Base-by-base conservation (phyloP, 2,329 filamentous ascomycete species). In the Colletotrichum abscissum region DNA sequence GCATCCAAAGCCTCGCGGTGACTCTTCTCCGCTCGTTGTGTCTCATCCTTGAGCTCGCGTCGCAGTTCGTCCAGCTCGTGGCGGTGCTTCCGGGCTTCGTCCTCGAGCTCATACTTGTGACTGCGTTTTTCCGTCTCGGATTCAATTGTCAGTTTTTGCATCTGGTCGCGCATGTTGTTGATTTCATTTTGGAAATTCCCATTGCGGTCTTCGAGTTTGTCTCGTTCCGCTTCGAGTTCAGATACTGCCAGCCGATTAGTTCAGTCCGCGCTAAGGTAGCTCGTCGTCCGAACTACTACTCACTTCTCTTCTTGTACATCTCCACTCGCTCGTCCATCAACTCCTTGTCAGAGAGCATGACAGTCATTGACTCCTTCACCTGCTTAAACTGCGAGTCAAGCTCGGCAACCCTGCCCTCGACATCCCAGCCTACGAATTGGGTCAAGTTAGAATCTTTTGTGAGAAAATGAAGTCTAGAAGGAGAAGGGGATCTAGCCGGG, bases 371-470 rank as follows among this genome's bases (percentile, higher is more conserved):
- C 71, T 92, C 88, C 78, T 93, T 92, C 74, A 98, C 87, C 72
- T 89, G 86, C 60, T 89, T 88, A 79, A 95, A 95, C 78, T 96
- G 88, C 22, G 87, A 86, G 78, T 97, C 94, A 84, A 98, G 92
- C 73, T 91, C 89, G 75, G 92, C 91, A 76, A 98, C 89, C 76
- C 92, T 91, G 74, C 90, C 90, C 77, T 95, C 92, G 76, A 95
- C 91, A 81, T 98, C 95, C 89, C 93, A 96, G 78, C 89, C 93
- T 94, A 89, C 75, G 83, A 86, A 90, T 42, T 81, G 82, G 78
- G 85, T 88, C 76, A 89, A 84, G 88, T 94, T 92, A 91, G 95
- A 94, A 87, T 92, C 85, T 85, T 92, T 93, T 76, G 89, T 92
- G 78, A 96, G 86, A 86, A 88, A 95, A 1, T 80, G 78, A 16